Evolutionary conservation across 163 green algal genomes (phyloP).

Genomic region (Volvox carteri): DNA sequence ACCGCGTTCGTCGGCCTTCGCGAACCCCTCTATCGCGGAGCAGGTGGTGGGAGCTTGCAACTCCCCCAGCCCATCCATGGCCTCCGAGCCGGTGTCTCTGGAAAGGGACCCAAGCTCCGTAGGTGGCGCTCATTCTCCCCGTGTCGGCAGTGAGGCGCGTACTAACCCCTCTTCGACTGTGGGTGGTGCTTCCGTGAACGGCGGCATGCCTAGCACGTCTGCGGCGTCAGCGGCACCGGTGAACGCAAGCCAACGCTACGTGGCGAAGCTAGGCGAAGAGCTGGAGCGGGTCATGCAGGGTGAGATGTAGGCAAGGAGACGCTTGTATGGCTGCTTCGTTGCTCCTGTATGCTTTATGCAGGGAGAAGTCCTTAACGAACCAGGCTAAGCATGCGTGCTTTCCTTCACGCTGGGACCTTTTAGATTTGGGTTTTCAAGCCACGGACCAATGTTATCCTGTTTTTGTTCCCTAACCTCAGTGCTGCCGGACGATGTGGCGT

Average conservation of each 20-base stretch:
- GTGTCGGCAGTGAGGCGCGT: constrained; percentile 9
- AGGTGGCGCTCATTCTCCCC: not conserved
- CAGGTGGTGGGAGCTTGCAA: not conserved
- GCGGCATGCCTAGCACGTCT: not conserved
- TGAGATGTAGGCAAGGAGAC: not conserved
- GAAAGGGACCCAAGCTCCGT: not conserved
- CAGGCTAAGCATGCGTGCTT: no score
- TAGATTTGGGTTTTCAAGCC: no score
- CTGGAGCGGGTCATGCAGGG: constrained; percentile 61
- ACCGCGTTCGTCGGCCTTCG: not conserved
- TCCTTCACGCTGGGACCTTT: no score
- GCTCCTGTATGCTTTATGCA: no score
- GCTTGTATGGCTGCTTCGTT: no score
- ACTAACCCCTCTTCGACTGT: not conserved
- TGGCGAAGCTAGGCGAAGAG: constrained; percentile 62
- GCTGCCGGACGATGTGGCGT: constrained; percentile 72
- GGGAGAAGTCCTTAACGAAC: no score
- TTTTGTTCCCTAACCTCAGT: constrained; percentile 48
- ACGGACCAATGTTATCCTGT: no score
- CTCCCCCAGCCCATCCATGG: constrained; percentile 21
- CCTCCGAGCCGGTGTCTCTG: not conserved
- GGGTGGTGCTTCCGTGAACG: not conserved
- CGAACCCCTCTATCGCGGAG: not conserved
- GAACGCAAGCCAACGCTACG: constrained; percentile 57
- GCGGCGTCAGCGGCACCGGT: not conserved